Base-by-base conservation (phyloP, 495 filamentous ascomycete species). In the Penicillium manginii region DNA sequence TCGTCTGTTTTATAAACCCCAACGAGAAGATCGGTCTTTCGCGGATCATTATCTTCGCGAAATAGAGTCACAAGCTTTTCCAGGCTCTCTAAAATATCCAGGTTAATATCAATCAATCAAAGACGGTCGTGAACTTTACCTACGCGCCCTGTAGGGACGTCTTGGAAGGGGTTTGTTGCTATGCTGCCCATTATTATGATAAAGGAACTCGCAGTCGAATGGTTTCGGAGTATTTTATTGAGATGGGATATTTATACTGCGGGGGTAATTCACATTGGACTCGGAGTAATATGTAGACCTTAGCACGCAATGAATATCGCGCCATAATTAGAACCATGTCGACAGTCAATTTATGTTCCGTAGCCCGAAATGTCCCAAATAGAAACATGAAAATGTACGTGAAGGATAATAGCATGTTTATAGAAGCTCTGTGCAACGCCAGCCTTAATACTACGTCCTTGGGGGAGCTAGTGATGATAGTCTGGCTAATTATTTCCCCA, bases 1-100 rank as follows among this genome's bases (percentile, higher is more conserved):
- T 63, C 61, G 2, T 59, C 48, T 1, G 61, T 59, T 21, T 59
- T 63, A 17, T 59, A 63, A 3, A 59, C 56, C 14, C 61, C 61
- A 9, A 63, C 61, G 1, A 63, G 56, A 9, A 63, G 61, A 35
- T 59, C 52, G n/a, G 52, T 55, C 54, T 57, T 55, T 6, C 43
- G 52, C 17, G 40, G 40, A 43, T 43, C n/a, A n/a, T 43, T 18
- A 43, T 43, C 40, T 2, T 17, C 40, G n/a, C 15, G 15, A 19
- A 43, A 43, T 17, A 17, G 40, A 8, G 15, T 43, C 3, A 43
- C 40, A 4, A 43, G 40, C 2, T 18, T 43, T 43, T 43, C 14
- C 8, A 43, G 40, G 40, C 40, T 18, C 15, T 43, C 40, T 43
- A 43, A 29, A 9, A 1, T 19, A 0, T 17, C 10, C 10, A n/a